These are phyloP conservation scores for Petrea volubilis DNA, from an alignment of 257 asterid species.

Conservation along the genomic window DNA sequence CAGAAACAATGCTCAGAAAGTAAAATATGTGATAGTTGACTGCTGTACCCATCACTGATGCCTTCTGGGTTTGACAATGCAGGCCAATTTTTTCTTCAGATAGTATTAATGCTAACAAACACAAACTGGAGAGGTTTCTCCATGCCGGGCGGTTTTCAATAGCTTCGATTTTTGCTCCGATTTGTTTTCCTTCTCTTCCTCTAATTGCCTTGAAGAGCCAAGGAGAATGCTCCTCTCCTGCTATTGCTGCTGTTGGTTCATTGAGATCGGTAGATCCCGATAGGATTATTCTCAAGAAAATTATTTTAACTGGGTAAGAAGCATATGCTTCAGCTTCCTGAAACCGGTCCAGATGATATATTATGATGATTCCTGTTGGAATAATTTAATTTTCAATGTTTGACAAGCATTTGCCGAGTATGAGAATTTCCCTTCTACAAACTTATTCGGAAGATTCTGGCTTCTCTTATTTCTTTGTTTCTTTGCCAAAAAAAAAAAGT, in stretches of 20 bases:
- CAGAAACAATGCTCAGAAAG: background rate
- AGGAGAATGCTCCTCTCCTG: slow-evolving; percentile 56
- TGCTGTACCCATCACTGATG: background rate
- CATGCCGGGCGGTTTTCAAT: slow-evolving; percentile 83
- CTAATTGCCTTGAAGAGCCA: slow-evolving; percentile 68
- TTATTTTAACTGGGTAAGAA: slow-evolving; percentile 88
- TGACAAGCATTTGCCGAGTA: background rate
- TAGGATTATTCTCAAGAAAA: slow-evolving; percentile 82
- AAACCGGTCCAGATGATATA: background rate
- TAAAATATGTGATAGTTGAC: background rate
- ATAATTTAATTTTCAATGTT: background rate
- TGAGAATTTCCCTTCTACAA: background rate
- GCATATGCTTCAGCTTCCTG: slow-evolving; percentile 2
- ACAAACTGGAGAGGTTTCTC: slow-evolving; percentile 98
- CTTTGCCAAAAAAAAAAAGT: background rate
- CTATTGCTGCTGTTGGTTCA: slow-evolving; percentile 86
- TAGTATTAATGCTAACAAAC: slow-evolving; percentile 70
- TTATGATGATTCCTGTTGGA: background rate
- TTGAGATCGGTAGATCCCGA: slow-evolving; percentile 79
- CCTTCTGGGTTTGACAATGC: slow-evolving; percentile 29
- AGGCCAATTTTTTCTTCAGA: slow-evolving; percentile 92
- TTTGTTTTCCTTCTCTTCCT: slow-evolving; percentile 77
- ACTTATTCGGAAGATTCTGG: background rate
- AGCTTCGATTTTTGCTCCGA: slow-evolving; percentile 90
- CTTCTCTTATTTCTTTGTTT: background rate